A percentile compares a stretch with the other conserved stretches of the same genome.
phyloP scores from a whole-genome alignment of 1,139 yeast genomes.

The Zygosaccharomyces sapae region DNA sequence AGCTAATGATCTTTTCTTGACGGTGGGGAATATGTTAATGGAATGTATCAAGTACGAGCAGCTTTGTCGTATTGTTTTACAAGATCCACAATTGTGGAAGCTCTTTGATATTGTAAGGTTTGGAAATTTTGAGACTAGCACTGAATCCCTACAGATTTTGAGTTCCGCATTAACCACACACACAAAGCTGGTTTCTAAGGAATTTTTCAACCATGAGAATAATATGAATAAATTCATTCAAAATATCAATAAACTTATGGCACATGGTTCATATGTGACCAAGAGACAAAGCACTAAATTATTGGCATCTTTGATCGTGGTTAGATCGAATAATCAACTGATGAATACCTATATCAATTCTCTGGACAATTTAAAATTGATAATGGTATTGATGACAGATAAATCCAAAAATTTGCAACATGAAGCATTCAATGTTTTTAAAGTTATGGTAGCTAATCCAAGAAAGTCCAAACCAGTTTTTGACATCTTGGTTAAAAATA shows the following conservation, averaged over 20 bases:
- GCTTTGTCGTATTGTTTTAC: conserved; percentile 56
- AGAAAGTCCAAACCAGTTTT: conserved; percentile 73
- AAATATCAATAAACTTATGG: conserved; percentile 63
- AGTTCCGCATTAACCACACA: conserved; percentile 68
- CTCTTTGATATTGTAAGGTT: conserved; percentile 73
- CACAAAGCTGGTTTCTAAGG: conserved; percentile 57
- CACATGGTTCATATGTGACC: conserved; percentile 80
- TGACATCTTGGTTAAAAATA: conserved; percentile 79
- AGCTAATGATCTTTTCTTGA: conserved; percentile 58
- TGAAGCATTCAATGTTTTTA: conserved; percentile 91
- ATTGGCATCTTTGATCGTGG: conserved; percentile 69
- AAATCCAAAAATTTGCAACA: conserved; percentile 82
- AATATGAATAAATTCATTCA: conserved; percentile 55
- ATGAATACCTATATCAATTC: conserved; percentile 77
- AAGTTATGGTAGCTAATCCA: conserved; percentile 92
- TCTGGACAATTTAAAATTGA: conserved; percentile 73
- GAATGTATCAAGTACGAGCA: conserved; percentile 82
- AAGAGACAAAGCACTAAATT: conserved; percentile 85
- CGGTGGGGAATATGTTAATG: conserved; percentile 74
- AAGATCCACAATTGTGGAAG: conserved; percentile 67
- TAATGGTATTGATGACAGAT: conserved; percentile 83
- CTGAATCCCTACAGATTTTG: conserved; percentile 80
- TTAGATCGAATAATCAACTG: conserved; percentile 64
- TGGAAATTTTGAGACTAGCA: conserved; percentile 81
- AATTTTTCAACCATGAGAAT: conserved; percentile 51